Evolutionary conservation across 1,284 basidiomycete species (phyloP), one percentile per base, ranked within the genome.

Genomic region (Cryptococcus depauperatus): DNA sequence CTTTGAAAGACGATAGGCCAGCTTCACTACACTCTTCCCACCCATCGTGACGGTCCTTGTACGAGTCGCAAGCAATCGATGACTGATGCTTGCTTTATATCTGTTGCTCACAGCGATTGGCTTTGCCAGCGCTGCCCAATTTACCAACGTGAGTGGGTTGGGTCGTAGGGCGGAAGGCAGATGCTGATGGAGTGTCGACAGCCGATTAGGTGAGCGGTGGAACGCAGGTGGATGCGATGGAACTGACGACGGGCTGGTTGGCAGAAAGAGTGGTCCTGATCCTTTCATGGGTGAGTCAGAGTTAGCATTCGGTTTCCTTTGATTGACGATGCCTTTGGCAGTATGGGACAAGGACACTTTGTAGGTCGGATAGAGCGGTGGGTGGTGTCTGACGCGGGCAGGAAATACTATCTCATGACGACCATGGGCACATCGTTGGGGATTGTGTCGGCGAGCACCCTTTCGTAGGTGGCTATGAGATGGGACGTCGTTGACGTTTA

Each of bases 151-250:
- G 27, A 43, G 48, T 50, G 14, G 4, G 18, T 19, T n/a, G n/a
- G n/a, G n/a, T 18, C 27, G 35, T 30, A n/a, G 30, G 35, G 14
- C 6, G 9, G 10, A n/a, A 5, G 16, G 10, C 2, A 14, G 5
- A 19, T 22, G 35, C 38, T 48, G 40, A 47, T 41, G 14, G 2
- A 7, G n/a, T 39, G 10, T 30, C 23, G 32, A n/a, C 41, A 50
- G 48, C 50, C 50, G 37, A 43, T 51, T n/a, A 41, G 40, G 48
- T 50, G 29, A 14, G 48, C 16, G n/a, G n/a, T n/a, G n/a, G n/a
- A n/a, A n/a, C n/a, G n/a, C n/a, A n/a, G n/a, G n/a, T n/a, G n/a
- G n/a, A n/a, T n/a, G n/a, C n/a, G n/a, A n/a, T n/a, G n/a, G n/a
- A n/a, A n/a, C n/a, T n/a, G n/a, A n/a, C n/a, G n/a, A n/a, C n/a